phyloP scores from a whole-genome alignment of 2,329 filamentous ascomycete genomes.

The Verticillium nubilum region DNA sequence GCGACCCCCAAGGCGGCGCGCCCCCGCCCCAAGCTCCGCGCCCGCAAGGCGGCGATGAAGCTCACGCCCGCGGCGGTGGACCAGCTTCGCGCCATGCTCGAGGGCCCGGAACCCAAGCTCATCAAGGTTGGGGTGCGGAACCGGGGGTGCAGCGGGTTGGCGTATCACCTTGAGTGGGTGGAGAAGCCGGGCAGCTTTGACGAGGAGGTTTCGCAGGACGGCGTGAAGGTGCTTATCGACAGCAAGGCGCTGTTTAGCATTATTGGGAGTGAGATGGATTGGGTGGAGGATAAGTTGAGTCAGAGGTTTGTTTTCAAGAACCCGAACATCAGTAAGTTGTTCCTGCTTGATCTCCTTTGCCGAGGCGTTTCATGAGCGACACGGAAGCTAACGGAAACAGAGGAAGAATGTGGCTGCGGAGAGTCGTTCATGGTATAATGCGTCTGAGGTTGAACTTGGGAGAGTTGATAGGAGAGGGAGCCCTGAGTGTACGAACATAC shows the following conservation, averaged over 20 bases:
- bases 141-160: slow-evolving; percentile 85
- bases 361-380: neutral
- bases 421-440: slow-evolving; percentile 84
- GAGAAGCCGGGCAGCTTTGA: slow-evolving; percentile 86
- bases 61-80: slow-evolving; percentile 75
- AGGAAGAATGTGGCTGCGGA: slow-evolving; percentile 92
- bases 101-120: slow-evolving; percentile 83
- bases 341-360: neutral
- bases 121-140: slow-evolving; percentile 94
- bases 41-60: slow-evolving; percentile 84
- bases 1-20: slow-evolving; percentile 13
- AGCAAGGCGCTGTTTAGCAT: slow-evolving; percentile 98
- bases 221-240: slow-evolving; percentile 91
- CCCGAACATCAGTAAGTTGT: slow-evolving; percentile 89
- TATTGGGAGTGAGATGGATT: slow-evolving; percentile 98
- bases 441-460: too few species aligned
- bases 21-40: slow-evolving; percentile 54
- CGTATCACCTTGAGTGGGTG: slow-evolving; percentile 92
- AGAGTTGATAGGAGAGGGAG: neutral
- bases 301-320: slow-evolving; percentile 92
- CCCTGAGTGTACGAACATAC: neutral
- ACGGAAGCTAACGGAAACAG: slow-evolving; percentile 43
- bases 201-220: slow-evolving; percentile 90
- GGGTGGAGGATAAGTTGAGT: slow-evolving; percentile 92
- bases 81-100: slow-evolving; percentile 70